Evolutionary conservation across 2,329 filamentous ascomycete species (phyloP).

Genomic region (Scleromitrula shiraiana): DNA sequence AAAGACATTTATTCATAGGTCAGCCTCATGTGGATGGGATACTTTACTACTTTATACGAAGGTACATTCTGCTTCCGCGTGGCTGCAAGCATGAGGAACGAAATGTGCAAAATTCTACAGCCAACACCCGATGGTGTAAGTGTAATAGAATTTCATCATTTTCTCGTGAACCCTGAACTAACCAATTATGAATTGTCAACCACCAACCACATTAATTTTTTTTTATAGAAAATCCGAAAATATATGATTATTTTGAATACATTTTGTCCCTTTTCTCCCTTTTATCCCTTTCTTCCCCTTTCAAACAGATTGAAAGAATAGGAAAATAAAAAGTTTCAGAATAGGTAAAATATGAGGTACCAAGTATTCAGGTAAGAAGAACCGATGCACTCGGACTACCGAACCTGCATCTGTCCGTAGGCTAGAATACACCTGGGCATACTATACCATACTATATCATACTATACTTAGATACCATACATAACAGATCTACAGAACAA

Average conservation of each 20-base stretch:
- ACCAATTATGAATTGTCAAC: too few relatives aligned
- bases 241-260: too few relatives aligned
- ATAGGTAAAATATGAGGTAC: neutral
- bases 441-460: too few relatives aligned
- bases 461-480: conserved; percentile 21
- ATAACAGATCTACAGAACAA: conserved; percentile 16
- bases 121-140: neutral
- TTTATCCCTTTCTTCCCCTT: too few relatives aligned
- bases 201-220: too few relatives aligned
- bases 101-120: neutral
- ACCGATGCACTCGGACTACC: conserved; percentile 18
- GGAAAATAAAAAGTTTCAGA: neutral
- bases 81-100: conserved; percentile 8
- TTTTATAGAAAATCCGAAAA: too few relatives aligned
- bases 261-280: too few relatives aligned
- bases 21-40: conserved; percentile 10
- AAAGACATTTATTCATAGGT: conserved; percentile 9
- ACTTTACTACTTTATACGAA: conserved; percentile 7
- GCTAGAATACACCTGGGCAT: too few relatives aligned
- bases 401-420: conserved; percentile 26
- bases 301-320: neutral
- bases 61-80: conserved; percentile 10
- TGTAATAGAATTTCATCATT: neutral
- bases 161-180: too few relatives aligned
- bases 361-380: neutral